Base-by-base conservation (phyloP, 768 basidiomycete species). In the Astraeus odoratus region DNA sequence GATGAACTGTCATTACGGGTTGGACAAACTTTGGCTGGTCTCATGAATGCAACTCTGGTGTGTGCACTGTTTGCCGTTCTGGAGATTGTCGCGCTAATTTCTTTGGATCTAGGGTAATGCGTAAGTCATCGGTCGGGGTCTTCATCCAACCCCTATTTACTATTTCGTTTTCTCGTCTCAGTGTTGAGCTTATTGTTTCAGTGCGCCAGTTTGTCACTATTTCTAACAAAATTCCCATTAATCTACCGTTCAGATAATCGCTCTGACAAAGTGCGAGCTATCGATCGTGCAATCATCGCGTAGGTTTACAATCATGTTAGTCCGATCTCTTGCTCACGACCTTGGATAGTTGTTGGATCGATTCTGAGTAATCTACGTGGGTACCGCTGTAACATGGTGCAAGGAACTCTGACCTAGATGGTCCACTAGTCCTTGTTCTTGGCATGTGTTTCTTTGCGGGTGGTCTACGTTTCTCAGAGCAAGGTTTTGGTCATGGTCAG, bases 381-480 rank as follows among this genome's bases (percentile, higher is more conserved):
- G 78, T 61, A 3, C 13, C 7, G 22, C 6, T 5, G 31, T 42
- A 23, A 34, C 8, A 3, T 35, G 13, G n/a, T 18, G 23, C 1
- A n/a, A 18, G 29, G 1, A 5, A 18, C 8, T 29, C 30, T 41
- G 22, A 27, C 43, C n/a, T 12, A n/a, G 48, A 46, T 42, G 39
- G 31, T 27, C 15, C 39, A 16, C 18, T 35, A 89, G 86, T 93
- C 1, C 76, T 93, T 31, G 87, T 92, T 15, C 74, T 91, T 9
- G 89, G 89, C 15, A 77, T 91, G 63, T 87, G 86, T 53, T 87
- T 90, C 65, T 84, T 91, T 50, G 88, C 86, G 1, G 87, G 88
- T 12, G 87, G 87, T 0, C 56, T 81, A 50, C 74, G 76, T 12
- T 90, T 82, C 52, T 79, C 83, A 3, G 85, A 90, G 56, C 88